Conservation (phyloP, 345 rosid genomes). For the Rhizophora apiculata region DNA sequence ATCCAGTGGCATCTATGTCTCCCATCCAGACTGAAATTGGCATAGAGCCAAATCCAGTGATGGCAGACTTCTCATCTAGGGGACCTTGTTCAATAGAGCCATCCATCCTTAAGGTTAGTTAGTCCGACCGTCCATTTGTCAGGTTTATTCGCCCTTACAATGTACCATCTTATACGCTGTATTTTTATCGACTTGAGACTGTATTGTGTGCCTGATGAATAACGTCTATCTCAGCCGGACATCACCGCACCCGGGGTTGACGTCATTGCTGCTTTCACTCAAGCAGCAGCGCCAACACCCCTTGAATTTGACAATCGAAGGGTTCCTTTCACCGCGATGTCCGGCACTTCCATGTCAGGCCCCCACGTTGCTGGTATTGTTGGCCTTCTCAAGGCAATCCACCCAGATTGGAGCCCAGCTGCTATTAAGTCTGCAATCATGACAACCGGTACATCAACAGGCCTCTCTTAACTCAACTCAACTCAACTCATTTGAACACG, state of each 20-base stretch:
- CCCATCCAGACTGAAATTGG: not conserved
- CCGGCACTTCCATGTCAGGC: constrained; percentile 46
- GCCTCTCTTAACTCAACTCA: no score
- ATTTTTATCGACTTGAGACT: not conserved
- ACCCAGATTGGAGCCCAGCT: constrained; percentile 45
- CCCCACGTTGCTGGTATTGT: constrained; percentile 40
- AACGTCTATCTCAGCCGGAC: constrained; percentile 30
- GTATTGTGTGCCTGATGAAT: not conserved
- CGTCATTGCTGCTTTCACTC: constrained; percentile 33
- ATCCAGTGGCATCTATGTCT: constrained; percentile 9
- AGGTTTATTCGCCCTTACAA: not conserved
- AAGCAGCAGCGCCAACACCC: constrained; percentile 11
- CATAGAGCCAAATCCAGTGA: constrained; percentile 6
- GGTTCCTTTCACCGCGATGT: constrained; percentile 11
- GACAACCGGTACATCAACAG: constrained; percentile 33
- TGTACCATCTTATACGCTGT: not conserved
- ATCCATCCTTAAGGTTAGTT: constrained; percentile 16
- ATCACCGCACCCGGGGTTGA: constrained; percentile 44
- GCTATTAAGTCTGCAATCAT: constrained; percentile 48
- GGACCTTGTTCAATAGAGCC: constrained; percentile 14
- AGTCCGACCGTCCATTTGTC: no score
- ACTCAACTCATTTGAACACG: no score
- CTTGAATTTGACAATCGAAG: not conserved
- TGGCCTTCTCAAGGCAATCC: constrained; percentile 38
- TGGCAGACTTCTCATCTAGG: constrained; percentile 35